Percentiles rank a stretch among this genome's conserved stretches.
These are phyloP conservation scores for Alternaria triticimaculans DNA, from an alignment of 2,329 filamentous ascomycete species.

Conservation along the genomic window DNA sequence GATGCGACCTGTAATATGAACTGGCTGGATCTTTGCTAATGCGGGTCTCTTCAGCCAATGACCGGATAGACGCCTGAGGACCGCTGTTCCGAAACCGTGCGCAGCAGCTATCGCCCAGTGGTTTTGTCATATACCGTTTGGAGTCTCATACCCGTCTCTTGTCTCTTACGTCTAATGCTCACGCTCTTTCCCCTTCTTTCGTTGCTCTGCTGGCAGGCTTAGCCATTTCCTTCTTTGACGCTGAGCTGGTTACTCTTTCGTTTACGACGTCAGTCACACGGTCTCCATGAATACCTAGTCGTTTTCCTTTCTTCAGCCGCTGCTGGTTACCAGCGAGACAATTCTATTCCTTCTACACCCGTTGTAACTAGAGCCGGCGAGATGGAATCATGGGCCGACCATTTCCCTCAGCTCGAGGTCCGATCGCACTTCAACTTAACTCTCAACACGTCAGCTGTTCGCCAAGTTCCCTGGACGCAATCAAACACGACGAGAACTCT, in stretches of 20 bases:
- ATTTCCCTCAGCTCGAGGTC: conserved; percentile 39
- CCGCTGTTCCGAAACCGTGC: conserved; percentile 48
- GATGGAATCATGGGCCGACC: conserved; percentile 48
- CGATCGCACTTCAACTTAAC: conserved; percentile 50
- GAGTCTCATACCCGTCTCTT: conserved; percentile 47
- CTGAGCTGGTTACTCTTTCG: conserved; percentile 45
- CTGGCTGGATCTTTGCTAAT: conserved; percentile 35
- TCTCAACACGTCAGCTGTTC: conserved; percentile 41
- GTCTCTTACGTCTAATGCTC: conserved; percentile 45
- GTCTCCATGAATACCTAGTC: conserved; percentile 49
- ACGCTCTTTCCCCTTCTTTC: conserved; percentile 45
- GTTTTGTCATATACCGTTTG: conserved; percentile 50
- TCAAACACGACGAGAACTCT: conserved; percentile 39
- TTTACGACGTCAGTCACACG: conserved; percentile 41
- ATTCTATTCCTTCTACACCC: conserved; percentile 38
- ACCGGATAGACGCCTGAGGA: conserved; percentile 48
- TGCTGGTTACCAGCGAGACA: conserved; percentile 50
- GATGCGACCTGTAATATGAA: conserved; percentile 35
- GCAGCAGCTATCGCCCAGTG: conserved; percentile 38
- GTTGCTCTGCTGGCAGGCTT: conserved; percentile 51
- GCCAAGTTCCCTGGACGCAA: conserved; percentile 38
- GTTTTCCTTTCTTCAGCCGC: conserved; percentile 43
- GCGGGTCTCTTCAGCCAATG: conserved; percentile 34
- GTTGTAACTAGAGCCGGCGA: conserved; percentile 37
- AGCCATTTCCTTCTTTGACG: conserved; percentile 42